Conservation (phyloP, 169 alveolate species). For the Besnoitia besnoiti region DNA sequence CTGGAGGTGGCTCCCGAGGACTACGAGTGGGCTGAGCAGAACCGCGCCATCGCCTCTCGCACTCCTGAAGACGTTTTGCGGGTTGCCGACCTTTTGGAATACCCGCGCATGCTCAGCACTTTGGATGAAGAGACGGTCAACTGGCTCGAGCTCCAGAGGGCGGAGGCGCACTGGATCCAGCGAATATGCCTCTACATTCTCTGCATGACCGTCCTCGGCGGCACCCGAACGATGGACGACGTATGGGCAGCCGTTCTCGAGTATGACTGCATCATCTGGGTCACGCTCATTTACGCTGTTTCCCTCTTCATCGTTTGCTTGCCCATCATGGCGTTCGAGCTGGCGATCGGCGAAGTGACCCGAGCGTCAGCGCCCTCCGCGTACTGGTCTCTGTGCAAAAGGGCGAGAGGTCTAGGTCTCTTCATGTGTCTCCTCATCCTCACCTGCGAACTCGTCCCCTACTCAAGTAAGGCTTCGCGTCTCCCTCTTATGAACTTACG, state of each 20-base stretch:
- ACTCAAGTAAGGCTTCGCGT: not conserved
- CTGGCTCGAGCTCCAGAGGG: not conserved
- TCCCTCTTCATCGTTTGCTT: not conserved
- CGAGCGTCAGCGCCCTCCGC: not conserved
- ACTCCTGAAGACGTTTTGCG: slow-evolving; percentile 14
- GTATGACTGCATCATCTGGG: not conserved
- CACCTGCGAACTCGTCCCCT: not conserved
- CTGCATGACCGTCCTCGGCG: not conserved
- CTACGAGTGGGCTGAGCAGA: slow-evolving; percentile 9
- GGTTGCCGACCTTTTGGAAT: slow-evolving; percentile 22
- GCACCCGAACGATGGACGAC: not conserved
- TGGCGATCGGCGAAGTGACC: not conserved
- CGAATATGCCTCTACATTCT: slow-evolving; percentile 5
- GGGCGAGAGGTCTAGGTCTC: slow-evolving; percentile 31
- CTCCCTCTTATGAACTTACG: not conserved
- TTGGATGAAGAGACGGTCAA: not conserved
- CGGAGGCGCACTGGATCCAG: not conserved
- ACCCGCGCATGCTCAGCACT: slow-evolving; percentile 25
- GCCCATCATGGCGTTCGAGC: slow-evolving; percentile 37
- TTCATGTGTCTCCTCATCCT: slow-evolving; percentile 5
- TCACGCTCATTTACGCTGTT: not conserved
- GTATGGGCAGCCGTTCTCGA: not conserved
- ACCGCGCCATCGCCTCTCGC: not conserved
- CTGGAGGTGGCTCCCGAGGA: not conserved
- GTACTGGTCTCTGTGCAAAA: not conserved